phyloP scores from a whole-genome alignment of 805 yeast genomes.

The Yarrowia sp. region DNA sequence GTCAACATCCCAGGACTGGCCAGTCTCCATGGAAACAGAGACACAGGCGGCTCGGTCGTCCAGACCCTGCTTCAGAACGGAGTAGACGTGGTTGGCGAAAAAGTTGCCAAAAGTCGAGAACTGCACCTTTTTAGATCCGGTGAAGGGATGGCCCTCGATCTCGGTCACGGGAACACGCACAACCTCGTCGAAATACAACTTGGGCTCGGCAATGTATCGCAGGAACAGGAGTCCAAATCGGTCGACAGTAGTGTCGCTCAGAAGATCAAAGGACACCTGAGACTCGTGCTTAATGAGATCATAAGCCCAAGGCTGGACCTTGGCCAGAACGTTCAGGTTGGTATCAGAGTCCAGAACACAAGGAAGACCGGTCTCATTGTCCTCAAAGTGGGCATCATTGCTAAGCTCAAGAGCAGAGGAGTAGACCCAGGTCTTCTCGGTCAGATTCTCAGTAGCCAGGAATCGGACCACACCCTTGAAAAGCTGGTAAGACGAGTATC shows the following conservation, averaged over 20 bases:
- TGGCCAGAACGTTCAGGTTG: conserved; percentile 77
- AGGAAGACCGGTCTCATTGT: neutral
- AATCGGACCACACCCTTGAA: conserved; percentile 85
- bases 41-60: conserved; percentile 47
- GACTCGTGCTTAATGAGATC: conserved; percentile 62
- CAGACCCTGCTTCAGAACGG: conserved; percentile 45
- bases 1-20: conserved; percentile 25
- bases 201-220: conserved; percentile 48
- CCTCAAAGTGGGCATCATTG: conserved; percentile 19
- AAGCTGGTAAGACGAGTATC: conserved; percentile 88
- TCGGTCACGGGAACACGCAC: conserved; percentile 49
- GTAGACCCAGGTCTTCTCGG: conserved; percentile 32
- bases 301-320: conserved; percentile 69
- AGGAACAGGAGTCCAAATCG: conserved; percentile 77
- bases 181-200: conserved; percentile 60
- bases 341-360: conserved; percentile 29
- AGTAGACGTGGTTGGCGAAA: conserved; percentile 57
- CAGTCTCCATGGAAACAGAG: conserved; percentile 3
- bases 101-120: conserved; percentile 67
- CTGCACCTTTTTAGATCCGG: conserved; percentile 68
- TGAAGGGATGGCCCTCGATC: conserved; percentile 41
- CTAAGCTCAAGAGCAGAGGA: conserved; percentile 27
- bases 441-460: conserved; percentile 74
- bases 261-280: conserved; percentile 56
- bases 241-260: conserved; percentile 78